phyloP scores from a whole-genome alignment of 2,329 filamentous ascomycete genomes.

The Neofusicoccum cordaticola region DNA sequence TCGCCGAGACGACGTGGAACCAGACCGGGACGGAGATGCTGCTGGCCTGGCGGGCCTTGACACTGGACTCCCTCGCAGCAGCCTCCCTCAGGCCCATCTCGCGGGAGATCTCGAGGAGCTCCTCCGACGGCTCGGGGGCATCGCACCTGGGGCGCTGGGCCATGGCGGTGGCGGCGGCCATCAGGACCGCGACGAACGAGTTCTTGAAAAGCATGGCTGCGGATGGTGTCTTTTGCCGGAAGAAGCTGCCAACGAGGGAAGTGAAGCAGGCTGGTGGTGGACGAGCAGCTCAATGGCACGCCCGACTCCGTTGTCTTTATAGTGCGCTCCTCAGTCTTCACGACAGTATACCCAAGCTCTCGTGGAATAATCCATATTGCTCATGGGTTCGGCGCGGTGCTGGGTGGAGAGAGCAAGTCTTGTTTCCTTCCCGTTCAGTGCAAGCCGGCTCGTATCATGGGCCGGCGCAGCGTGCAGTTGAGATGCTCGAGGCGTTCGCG shows the following conservation, averaged over 20 bases:
- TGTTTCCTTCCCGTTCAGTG: not conserved
- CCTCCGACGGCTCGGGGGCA: not conserved
- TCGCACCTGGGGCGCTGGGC: not conserved
- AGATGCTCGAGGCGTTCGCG: not conserved
- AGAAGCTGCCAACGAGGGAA: not conserved
- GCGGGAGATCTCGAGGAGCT: not conserved
- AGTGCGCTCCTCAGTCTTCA: not conserved
- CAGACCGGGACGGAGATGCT: conserved; percentile 29
- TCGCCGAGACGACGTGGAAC: conserved; percentile 33
- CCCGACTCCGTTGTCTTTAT: not conserved
- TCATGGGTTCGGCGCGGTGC: not conserved
- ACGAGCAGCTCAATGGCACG: not conserved
- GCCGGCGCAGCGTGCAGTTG: not conserved
- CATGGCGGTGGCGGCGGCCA: not conserved
- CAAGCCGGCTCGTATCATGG: not conserved
- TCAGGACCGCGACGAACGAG: not conserved
- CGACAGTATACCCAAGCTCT: not conserved
- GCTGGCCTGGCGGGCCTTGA: not conserved
- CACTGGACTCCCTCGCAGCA: not conserved
- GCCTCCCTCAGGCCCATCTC: not conserved
- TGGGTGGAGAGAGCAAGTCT: not conserved
- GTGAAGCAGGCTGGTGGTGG: not conserved
- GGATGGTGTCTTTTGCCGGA: too few relatives aligned
- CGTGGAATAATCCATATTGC: not conserved
- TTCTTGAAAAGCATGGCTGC: conserved; percentile 2